phyloP scores from a whole-genome alignment of 495 filamentous ascomycete species.

The Xylaria castorea region DNA sequence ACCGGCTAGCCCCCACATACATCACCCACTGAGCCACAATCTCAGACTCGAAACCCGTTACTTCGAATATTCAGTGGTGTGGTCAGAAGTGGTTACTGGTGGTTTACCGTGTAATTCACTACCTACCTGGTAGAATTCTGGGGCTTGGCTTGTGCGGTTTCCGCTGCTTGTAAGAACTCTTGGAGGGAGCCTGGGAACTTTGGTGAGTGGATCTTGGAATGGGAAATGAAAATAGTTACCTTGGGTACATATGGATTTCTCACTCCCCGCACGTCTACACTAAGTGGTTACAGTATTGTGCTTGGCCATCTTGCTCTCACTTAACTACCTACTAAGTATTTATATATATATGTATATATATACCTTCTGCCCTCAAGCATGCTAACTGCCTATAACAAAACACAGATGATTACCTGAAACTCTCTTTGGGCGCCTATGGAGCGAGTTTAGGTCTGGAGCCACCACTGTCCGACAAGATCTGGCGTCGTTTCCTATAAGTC shows the following conservation, averaged over 20 bases:
- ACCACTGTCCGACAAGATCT: neutral
- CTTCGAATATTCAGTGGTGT: neutral
- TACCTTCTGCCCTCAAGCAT: neutral
- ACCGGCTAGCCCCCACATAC: neutral
- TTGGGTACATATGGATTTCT: constrained; percentile 5
- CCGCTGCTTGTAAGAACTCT: neutral
- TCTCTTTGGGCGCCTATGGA: neutral
- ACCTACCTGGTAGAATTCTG: neutral
- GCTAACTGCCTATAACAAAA: neutral
- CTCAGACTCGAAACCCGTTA: neutral
- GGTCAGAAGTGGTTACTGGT: too few relatives aligned
- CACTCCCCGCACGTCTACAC: constrained; percentile 1
- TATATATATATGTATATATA: too few relatives aligned
- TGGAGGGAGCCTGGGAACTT: neutral
- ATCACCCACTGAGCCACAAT: neutral
- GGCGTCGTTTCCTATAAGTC: neutral
- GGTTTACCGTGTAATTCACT: neutral
- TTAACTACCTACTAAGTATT: too few relatives aligned
- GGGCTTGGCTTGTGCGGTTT: neutral
- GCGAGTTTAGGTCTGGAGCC: neutral
- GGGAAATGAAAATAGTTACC: neutral
- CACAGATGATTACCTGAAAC: neutral
- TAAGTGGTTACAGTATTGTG: neutral
- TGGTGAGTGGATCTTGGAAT: constrained; percentile 2
- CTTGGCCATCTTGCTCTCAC: neutral